These are phyloP conservation scores for Kregervanrija delftensis DNA, from an alignment of 805 yeast species.

Conservation along the genomic window DNA sequence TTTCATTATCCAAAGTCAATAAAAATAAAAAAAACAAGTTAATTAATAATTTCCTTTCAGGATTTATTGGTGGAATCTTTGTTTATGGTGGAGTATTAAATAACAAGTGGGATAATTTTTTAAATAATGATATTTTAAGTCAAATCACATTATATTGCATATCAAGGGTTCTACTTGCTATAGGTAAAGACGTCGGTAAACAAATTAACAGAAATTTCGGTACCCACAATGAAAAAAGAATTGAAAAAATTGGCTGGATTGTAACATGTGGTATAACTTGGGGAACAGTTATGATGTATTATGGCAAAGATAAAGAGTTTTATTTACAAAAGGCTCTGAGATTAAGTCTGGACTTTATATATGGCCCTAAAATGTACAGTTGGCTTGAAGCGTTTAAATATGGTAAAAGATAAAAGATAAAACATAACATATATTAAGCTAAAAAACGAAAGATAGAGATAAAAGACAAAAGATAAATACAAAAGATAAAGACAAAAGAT, in stretches of 20 bases:
- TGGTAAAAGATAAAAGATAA: conserved; percentile 4
- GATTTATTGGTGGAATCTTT: conserved; percentile 24
- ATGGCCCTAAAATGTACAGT: conserved; percentile 45
- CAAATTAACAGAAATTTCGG: neutral
- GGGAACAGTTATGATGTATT: conserved; percentile 70
- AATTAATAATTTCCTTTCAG: conserved; percentile 20
- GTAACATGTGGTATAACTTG: conserved; percentile 58
- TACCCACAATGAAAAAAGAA: conserved; percentile 3
- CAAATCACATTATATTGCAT: conserved; percentile 71
- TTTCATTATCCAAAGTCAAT: conserved; percentile 5
- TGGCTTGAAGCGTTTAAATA: conserved; percentile 26
- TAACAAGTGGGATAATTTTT: conserved; percentile 1
- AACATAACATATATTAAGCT: too few species aligned
- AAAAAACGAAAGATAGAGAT: too few species aligned
- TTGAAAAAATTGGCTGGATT: conserved; percentile 42
- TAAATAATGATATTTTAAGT: conserved; percentile 41
- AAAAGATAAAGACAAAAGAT: too few species aligned
- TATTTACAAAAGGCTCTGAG: conserved; percentile 56
- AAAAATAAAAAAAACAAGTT: neutral
- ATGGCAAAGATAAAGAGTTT: conserved; percentile 52
- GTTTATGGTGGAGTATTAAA: conserved; percentile 26
- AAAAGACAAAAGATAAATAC: too few species aligned
- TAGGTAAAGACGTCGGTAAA: conserved; percentile 37
- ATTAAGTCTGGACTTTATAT: conserved; percentile 64
- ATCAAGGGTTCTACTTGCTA: conserved; percentile 58